These are phyloP conservation scores for Russula sp. DNA, from an alignment of 768 basidiomycete species.

Conservation along the genomic window DNA sequence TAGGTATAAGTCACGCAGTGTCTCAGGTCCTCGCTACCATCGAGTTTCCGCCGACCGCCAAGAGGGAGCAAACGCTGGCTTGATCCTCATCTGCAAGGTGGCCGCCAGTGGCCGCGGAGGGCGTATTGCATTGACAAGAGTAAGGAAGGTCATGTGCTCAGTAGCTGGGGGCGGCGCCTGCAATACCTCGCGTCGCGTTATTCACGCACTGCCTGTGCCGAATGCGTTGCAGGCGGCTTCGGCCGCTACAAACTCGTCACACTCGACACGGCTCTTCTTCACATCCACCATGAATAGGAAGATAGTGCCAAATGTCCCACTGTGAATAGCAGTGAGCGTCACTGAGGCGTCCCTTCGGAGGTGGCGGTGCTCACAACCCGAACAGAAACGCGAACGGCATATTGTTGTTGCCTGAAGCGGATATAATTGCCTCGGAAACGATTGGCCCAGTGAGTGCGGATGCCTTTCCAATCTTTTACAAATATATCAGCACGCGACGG, in stretches of 20 bases:
- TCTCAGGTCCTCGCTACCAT: too few relatives aligned
- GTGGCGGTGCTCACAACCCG: conserved; percentile 42
- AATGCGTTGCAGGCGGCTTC: conserved; percentile 43
- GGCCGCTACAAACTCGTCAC: conserved; percentile 53
- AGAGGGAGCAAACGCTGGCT: too few relatives aligned
- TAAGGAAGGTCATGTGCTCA: too few relatives aligned
- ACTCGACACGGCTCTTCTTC: conserved; percentile 57
- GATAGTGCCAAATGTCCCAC: conserved; percentile 47
- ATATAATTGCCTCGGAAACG: conserved; percentile 70
- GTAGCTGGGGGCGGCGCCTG: too few relatives aligned
- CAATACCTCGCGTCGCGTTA: too few relatives aligned
- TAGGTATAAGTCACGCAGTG: too few relatives aligned
- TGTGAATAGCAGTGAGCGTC: conserved; percentile 25
- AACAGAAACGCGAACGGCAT: conserved; percentile 75
- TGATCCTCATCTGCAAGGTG: too few relatives aligned
- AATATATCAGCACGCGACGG: background rate
- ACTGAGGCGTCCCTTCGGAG: background rate
- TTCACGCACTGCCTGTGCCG: background rate
- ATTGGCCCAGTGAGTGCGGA: conserved; percentile 74
- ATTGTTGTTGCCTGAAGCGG: conserved; percentile 60
- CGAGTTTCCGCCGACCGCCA: too few relatives aligned
- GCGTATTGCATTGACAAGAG: too few relatives aligned
- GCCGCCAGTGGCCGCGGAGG: too few relatives aligned
- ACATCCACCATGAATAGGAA: conserved; percentile 62
- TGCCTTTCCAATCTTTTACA: conserved; percentile 58